Base-by-base conservation (phyloP, 2,329 filamentous ascomycete genomes). In the Endoconidiophora polonica region DNA sequence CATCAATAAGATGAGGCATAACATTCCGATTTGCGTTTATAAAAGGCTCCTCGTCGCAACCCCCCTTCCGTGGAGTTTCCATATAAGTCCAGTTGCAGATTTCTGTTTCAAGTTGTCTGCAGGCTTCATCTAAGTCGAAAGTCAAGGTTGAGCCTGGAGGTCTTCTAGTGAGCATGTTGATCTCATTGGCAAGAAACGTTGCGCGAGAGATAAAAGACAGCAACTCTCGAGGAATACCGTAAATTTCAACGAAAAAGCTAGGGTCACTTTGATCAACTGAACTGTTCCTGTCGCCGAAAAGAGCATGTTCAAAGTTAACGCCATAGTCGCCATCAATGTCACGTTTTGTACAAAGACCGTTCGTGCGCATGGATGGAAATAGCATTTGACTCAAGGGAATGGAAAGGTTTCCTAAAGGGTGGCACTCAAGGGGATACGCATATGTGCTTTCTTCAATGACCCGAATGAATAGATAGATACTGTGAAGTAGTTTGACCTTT, bases 381-480 rank as follows among this genome's bases (percentile, higher is more conserved):
- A 54, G 55, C 12, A 58, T 56, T 16, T 55, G 47, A 6, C 36
- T 47, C 3, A 57, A 52, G 10, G 58, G 56, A 12, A 48, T 18
- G 3, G 44, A 51, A 20, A 50, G 46, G 22, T 41, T 47, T 6
- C 41, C 40, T 9, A 18, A 9, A 18, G 48, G 44, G 33, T 46
- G 48, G 2, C 55, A 56, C 3, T 56, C 53, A 2, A 44, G 48
- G 20, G 46, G 48, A 4, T 50, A 54, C 2, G 61, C 56, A n/a
- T 60, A 62, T 1, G 59, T 61, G 37, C 67, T 70, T 55, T 71
- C 68, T n/a, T 66, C 59, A 16, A 71, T 64, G 0, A 71, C 62
- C 0, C 69, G 63, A 4, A 68, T 58, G 46, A 66, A 68, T 0
- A 64, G 66, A 52, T 71, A 71, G 57, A 68, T 68, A 51, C 71